Evolutionary conservation across 2,329 filamentous ascomycete species (phyloP).

Genomic region (Hypoxylon sp.): DNA sequence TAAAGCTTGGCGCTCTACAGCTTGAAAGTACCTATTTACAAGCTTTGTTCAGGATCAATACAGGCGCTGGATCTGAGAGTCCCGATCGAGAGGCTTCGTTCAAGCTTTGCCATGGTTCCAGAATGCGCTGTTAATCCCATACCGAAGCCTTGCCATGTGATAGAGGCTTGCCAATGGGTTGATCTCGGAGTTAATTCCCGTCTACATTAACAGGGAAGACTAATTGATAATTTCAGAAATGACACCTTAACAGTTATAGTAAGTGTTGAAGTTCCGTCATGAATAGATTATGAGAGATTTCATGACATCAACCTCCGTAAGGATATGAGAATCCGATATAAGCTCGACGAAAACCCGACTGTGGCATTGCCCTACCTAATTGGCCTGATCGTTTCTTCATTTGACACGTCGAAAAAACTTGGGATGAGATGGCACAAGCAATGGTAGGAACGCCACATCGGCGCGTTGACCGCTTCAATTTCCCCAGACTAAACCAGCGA

Average conservation of each 20-base stretch:
- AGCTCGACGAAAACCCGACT: background rate
- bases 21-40: slow-evolving; percentile 11
- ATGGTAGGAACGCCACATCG: background rate
- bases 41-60: slow-evolving; percentile 7
- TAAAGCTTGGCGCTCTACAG: slow-evolving; percentile 29
- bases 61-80: slow-evolving; percentile 5
- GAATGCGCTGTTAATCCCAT: background rate
- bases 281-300: background rate
- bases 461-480: slow-evolving; percentile 4
- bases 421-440: slow-evolving; percentile 1
- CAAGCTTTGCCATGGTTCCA: slow-evolving; percentile 10
- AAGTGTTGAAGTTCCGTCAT: slow-evolving; percentile 1
- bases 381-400: slow-evolving; percentile 2
- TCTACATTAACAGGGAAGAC: background rate
- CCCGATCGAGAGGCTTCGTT: slow-evolving; percentile 4
- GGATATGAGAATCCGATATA: background rate
- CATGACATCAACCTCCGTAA: background rate
- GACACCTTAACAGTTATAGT: background rate
- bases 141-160: background rate
- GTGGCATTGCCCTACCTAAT: background rate
- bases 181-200: background rate
- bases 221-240: slow-evolving; percentile 3
- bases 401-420: background rate
- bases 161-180: background rate
- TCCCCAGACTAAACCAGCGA: background rate